Base-by-base conservation (phyloP, 805 yeast species). In the Pichia cabralensis region DNA sequence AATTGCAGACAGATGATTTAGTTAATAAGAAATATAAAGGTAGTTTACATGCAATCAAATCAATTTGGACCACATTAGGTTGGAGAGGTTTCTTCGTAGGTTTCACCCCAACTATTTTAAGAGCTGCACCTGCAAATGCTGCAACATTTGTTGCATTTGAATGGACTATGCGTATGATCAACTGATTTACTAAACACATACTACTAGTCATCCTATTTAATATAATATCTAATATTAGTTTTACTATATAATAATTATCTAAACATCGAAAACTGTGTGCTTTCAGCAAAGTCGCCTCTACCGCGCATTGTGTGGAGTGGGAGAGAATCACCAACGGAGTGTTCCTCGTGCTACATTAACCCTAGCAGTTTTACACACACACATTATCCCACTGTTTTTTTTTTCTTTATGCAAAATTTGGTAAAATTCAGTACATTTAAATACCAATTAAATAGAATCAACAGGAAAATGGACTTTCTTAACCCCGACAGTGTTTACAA, bases 41-140 rank as follows among this genome's bases (percentile, higher is more conserved):
- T 26, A 65, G 81, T 25, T 29, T 68, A n/a, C 71, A 71, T 39
- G 94, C 85, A 19, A 61, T 72, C 13, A 65, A 55, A 37, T 65
- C 67, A 37, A 67, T 84, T 16, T 67, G 55, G 50, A 57, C 54
- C 31, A 64, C 67, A n/a, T 64, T 67, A 34, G 96, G 97, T 19
- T 38, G 75, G 18, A 65, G 65, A 42, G 95, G 95, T 0, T 81
- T 92, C 51, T 82, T 83, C 61, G 79, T 79, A 60, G 99, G 99
- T 2, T 88, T 94, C 53, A 59, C 75, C 14, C 96, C 98, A 25
- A 88, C 97, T 0, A 74, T 92, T 43, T 63, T 92, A 44, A 80
- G 99, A 61, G 97, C 99, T 32, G 95, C 95, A 3, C 98, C 98
- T 1, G 98, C 94, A 4, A 94, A 92, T 55, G 99, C 95, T 27